A percentile compares a stretch with the other conserved stretches of the same genome.
Evolutionary conservation across 176 grass and related monocot genomes (phyloP).

Genomic region (Eragrostis curvula): DNA sequence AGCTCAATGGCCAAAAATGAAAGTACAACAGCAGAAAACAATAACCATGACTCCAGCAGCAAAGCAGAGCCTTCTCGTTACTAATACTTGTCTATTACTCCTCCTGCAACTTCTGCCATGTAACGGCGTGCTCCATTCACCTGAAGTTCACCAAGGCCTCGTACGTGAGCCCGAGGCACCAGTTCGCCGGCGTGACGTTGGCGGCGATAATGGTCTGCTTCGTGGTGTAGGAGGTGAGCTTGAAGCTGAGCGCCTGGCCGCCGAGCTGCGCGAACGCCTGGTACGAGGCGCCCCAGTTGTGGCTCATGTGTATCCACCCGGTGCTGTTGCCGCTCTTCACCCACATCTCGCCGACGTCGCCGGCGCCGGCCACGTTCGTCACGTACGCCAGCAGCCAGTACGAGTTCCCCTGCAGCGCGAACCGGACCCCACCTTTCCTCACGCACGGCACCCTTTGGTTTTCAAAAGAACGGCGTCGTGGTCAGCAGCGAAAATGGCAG

Average conservation of each 20-base stretch:
- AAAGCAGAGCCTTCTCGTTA: constrained; percentile 11
- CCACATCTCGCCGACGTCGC: constrained; percentile 60
- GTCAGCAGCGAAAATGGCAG: not conserved
- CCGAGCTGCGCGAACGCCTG: constrained; percentile 72
- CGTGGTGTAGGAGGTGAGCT: constrained; percentile 71
- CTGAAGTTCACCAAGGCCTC: constrained; percentile 61
- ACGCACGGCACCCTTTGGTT: constrained; percentile 57
- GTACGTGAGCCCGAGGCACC: constrained; percentile 70
- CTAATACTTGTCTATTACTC: not conserved
- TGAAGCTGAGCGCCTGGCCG: constrained; percentile 67
- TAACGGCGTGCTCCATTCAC: not conserved
- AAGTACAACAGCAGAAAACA: not conserved
- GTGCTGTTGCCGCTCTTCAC: constrained; percentile 44
- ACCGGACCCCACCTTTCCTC: constrained; percentile 47
- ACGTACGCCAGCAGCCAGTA: constrained; percentile 80
- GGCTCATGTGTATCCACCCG: constrained; percentile 69
- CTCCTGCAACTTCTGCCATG: constrained; percentile 12
- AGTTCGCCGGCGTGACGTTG: constrained; percentile 57
- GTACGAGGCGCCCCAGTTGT: constrained; percentile 71
- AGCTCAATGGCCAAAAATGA: not conserved
- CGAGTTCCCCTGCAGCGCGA: constrained; percentile 63
- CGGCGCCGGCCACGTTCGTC: constrained; percentile 75
- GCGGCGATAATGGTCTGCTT: constrained; percentile 54
- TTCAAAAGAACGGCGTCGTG: not conserved
- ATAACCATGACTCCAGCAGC: not conserved